Base-by-base conservation (phyloP, 768 basidiomycete species). In the Macrolepiota dolichaula region DNA sequence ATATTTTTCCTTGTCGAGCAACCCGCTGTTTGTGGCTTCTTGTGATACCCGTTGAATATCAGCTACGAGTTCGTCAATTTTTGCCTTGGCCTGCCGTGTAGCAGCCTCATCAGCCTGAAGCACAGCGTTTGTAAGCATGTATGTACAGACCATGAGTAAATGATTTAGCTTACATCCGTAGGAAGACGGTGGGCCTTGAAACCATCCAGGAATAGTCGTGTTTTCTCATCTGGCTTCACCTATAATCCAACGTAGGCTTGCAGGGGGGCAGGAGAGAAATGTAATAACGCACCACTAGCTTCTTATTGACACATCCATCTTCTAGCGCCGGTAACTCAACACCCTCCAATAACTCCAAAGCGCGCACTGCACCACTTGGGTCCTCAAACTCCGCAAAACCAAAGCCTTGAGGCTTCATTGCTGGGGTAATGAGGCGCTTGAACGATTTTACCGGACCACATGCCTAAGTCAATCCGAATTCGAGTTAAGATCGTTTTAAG, bases 221-320 rank as follows among this genome's bases (percentile, higher is more conserved):
- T 97, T 76, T 97, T 97, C 75, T 97, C 94, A 72, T 99, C 97
- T 60, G 93, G 94, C 77, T 96, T 98, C 63, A 98, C 87, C 90
- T 94, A 69, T 59, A 25, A 35, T 51, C 68, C 64, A 74, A 76
- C 71, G 77, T 79, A 79, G 79, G 76, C 69, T 67, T 75, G 77
- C 80, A 79, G 74, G 65, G 68, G 74, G n/a, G n/a, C n/a, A 51
- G 75, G 71, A 35, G 69, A 76, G 67, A 64, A 69, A 13, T 75
- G 71, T 57, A 75, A 59, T 49, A 69, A 85, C 90, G 79, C 77
- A 93, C 94, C 82, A 70, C 75, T 66, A 74, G 73, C 74, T 71
- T 82, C 76, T 70, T 87, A 77, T 70, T 83, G 68, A 70, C 87
- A 76, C 70, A 77, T 63, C 70, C 77, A 78, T 74, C 84, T 71